Conservation (phyloP, 192 early-diverging fungal species). For the Pilobolus umbonatus region DNA sequence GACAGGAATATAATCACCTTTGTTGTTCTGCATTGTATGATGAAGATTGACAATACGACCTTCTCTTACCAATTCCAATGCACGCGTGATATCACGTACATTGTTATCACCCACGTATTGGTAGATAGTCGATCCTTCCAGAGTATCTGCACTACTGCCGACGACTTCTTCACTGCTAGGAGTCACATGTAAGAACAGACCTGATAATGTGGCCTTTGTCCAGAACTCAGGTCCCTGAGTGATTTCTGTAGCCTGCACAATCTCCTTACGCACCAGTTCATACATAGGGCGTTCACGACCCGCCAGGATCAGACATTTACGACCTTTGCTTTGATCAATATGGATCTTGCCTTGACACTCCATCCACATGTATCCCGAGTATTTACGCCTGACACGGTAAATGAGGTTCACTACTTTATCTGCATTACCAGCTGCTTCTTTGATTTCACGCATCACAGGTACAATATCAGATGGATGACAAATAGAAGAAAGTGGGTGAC, state of each 20-base stretch:
- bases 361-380: slow-evolving; percentile 56
- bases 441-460: slow-evolving; percentile 59
- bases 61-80: slow-evolving; percentile 19
- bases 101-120: slow-evolving; percentile 30
- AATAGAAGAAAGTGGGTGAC: slow-evolving; percentile 49
- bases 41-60: slow-evolving; percentile 24
- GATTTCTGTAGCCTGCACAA: slow-evolving; percentile 4
- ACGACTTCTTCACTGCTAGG: slow-evolving; percentile 21
- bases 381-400: slow-evolving; percentile 52
- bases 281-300: slow-evolving; percentile 49
- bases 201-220: slow-evolving; percentile 51
- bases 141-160: slow-evolving; percentile 17
- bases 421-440: slow-evolving; percentile 34
- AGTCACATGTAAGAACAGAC: slow-evolving; percentile 45
- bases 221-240: slow-evolving; percentile 44
- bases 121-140: slow-evolving; percentile 35
- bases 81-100: slow-evolving; percentile 28
- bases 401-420: slow-evolving; percentile 46
- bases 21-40: slow-evolving; percentile 34
- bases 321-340: slow-evolving; percentile 58
- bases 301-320: slow-evolving; percentile 58
- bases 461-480: slow-evolving; percentile 64
- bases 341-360: slow-evolving; percentile 61
- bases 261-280: slow-evolving; percentile 22
- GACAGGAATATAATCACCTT: slow-evolving; percentile 33